These are phyloP conservation scores for Sarocladium strictum DNA, from an alignment of 2,329 filamentous ascomycete genomes.

Conservation along the genomic window DNA sequence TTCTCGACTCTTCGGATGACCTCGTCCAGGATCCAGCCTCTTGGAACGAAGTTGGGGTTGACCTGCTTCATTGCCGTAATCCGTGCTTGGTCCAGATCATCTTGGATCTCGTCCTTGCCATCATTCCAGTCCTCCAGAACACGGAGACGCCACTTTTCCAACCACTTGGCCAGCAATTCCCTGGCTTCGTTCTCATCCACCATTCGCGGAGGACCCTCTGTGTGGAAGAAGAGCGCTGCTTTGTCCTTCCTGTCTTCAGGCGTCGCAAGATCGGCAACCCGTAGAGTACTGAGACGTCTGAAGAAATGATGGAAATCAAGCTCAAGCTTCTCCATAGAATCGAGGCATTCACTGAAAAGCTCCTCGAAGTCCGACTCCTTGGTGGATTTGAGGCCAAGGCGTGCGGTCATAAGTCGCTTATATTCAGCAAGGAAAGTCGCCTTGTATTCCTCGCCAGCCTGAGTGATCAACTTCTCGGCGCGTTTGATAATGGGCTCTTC, in stretches of 20 bases:
- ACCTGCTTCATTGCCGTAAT: conserved; percentile 71
- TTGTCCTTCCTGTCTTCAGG: conserved; percentile 55
- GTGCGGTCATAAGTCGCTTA: conserved; percentile 72
- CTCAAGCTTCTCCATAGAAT: conserved; percentile 73
- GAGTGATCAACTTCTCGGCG: conserved; percentile 77
- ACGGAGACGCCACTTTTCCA: conserved; percentile 69
- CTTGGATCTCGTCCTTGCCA: conserved; percentile 30
- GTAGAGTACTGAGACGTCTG: conserved; percentile 64
- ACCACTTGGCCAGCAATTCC: conserved; percentile 68
- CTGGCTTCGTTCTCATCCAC: conserved; percentile 59
- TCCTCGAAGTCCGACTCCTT: conserved; percentile 71
- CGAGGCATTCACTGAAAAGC: conserved; percentile 76
- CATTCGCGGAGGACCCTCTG: conserved; percentile 55
- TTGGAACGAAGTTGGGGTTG: conserved; percentile 89
- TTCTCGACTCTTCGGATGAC: conserved; percentile 85
- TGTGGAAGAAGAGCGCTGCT: conserved; percentile 74
- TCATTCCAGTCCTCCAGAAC: conserved; percentile 71
- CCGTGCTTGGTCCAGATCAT: conserved; percentile 53
- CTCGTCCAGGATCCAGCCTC: conserved; percentile 90
- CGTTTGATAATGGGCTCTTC: conserved; percentile 63
- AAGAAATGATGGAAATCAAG: conserved; percentile 96
- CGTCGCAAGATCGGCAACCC: conserved; percentile 56
- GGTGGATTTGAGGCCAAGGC: conserved; percentile 67
- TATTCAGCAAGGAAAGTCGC: conserved; percentile 85
- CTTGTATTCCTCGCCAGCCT: conserved; percentile 82